phyloP scores from a whole-genome alignment of 345 rosid genomes.

The Angophora floribunda region DNA sequence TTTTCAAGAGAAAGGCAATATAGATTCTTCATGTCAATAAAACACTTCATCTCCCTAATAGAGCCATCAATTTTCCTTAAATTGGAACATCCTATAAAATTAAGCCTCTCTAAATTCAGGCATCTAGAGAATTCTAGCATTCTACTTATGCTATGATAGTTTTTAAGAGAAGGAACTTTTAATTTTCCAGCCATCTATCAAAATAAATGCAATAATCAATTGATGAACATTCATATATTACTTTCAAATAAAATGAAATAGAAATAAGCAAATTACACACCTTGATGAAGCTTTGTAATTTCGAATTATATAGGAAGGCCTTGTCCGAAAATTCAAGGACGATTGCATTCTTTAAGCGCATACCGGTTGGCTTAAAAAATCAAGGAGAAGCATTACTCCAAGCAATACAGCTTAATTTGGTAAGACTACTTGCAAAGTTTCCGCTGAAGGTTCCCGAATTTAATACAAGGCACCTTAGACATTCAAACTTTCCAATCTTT shows the following conservation, averaged over 20 bases:
- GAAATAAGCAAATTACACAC: neutral
- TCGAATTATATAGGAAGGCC: neutral
- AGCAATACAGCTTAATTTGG: neutral
- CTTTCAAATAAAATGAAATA: neutral
- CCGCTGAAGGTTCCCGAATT: rapidly evolving
- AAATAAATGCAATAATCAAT: neutral
- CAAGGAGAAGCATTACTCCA: neutral
- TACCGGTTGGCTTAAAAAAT: neutral
- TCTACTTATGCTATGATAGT: rapidly evolving
- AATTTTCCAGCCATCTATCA: neutral
- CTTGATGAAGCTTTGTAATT: neutral
- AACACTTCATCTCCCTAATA: neutral
- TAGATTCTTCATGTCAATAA: neutral
- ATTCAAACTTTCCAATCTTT: neutral
- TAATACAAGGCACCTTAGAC: neutral
- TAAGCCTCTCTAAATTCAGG: neutral
- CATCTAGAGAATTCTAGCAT: neutral
- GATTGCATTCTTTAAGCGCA: neutral
- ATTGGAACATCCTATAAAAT: rapidly evolving
- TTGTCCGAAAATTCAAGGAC: neutral
- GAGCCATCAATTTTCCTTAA: neutral
- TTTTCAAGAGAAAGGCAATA: neutral
- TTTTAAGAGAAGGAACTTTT: neutral
- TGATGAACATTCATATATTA: neutral
- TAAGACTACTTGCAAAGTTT: neutral